Evolutionary conservation across 805 yeast genomes (phyloP), one percentile per base, ranked within the genome.

Genomic region (Saturnispora galanensis): DNA sequence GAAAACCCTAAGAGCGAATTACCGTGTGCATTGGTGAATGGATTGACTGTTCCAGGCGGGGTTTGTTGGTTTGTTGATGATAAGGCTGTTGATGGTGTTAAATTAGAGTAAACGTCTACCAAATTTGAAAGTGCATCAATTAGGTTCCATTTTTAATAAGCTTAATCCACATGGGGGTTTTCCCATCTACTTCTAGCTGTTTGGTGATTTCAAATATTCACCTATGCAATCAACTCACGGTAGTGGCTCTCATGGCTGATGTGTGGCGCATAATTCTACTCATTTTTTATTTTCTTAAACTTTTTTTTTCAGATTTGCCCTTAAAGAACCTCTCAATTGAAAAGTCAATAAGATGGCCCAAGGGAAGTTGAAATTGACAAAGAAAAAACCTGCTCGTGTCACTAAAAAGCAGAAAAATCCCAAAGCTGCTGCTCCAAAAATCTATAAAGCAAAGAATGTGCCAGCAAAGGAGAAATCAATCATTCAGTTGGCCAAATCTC

Each of bases 31-130:
- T 67, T 80, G 49, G 94, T 89, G 48, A 87, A 83, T 58, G 73
- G 73, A 12, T 59, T 78, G 38, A 70, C 68, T 5, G 48, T 50
- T 5, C 39, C 28, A 9, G 50, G 48, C 21, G 73, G 77, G 15
- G 87, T 84, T 9, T 59, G 72, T 38, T 89, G 96, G 96, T 84
- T 88, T 62, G 90, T 86, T 36, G 81, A 86, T 62, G 75, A 76
- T 45, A 77, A 73, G n/a, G 96, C 96, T 1, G 65, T 85, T 34
- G 65, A 70, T 16, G 86, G 84, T 26, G 85, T 82, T 34, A 49
- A 54, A 5, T 59, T 59, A 32, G 41, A 31, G n/a, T 37, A 42
- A 32, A 17, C 28, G 9, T 34, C 8, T 10, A 12, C 16, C 5
- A n/a, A 15, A n/a, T 15, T 34, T 15, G 15, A 16, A 34, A 34